phyloP scores from a whole-genome alignment of 2,329 filamentous ascomycete genomes.

The Fusarium sp. region DNA sequence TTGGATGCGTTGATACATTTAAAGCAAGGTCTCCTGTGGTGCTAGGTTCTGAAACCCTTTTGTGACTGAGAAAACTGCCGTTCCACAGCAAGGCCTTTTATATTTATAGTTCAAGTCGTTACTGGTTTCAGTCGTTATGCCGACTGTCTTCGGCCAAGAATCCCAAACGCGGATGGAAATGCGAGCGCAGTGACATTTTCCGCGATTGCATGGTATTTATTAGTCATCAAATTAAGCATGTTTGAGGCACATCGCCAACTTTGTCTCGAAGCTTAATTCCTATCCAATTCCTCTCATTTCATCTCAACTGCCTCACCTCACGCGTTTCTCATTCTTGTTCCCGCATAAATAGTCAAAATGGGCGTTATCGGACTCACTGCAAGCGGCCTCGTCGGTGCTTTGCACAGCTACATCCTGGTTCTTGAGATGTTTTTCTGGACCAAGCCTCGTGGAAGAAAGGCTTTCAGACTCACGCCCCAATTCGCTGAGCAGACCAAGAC shows the following conservation, averaged over 20 bases:
- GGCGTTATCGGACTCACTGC: slow-evolving; percentile 46
- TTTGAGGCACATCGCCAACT: slow-evolving; percentile 3
- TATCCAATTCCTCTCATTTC: background rate
- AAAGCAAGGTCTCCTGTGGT: background rate
- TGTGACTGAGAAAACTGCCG: background rate
- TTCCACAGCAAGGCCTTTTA: background rate
- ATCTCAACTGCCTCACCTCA: background rate
- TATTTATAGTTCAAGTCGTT: slow-evolving; percentile 5
- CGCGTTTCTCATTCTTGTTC: background rate
- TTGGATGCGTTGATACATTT: background rate
- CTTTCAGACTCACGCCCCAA: slow-evolving; percentile 56
- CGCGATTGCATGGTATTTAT: background rate
- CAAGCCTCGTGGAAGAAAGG: slow-evolving; percentile 54
- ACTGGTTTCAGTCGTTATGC: background rate
- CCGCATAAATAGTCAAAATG: slow-evolving; percentile 46
- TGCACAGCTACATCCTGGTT: slow-evolving; percentile 60
- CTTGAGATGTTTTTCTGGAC: slow-evolving; percentile 63
- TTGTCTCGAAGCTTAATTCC: background rate
- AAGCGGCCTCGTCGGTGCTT: slow-evolving; percentile 51
- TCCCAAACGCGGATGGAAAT: background rate
- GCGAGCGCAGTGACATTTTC: slow-evolving; percentile 7
- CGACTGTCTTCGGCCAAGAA: slow-evolving; percentile 16
- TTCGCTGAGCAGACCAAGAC: slow-evolving; percentile 56
- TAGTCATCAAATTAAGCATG: slow-evolving; percentile 1
- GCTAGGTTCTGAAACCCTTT: background rate